These are phyloP conservation scores for Iris macrosiphon DNA, from an alignment of 106 monocot species.

Conservation along the genomic window DNA sequence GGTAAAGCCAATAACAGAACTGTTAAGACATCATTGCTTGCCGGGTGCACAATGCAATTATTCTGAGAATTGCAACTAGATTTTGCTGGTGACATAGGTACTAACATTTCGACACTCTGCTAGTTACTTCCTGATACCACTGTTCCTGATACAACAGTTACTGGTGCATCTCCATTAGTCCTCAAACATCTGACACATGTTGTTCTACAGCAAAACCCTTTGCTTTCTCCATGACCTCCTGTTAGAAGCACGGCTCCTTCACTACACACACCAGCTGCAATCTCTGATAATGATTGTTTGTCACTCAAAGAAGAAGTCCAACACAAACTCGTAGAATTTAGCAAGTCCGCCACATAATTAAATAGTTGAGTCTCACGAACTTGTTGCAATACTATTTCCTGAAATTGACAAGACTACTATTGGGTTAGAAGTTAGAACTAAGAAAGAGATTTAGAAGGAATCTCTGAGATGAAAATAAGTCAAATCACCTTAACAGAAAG, in stretches of 20 bases:
- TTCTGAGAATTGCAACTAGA: slow-evolving; percentile 12
- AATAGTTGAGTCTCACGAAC: slow-evolving; percentile 65
- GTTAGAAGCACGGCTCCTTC: slow-evolving; percentile 60
- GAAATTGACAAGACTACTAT: slow-evolving; percentile 9
- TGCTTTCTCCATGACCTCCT: slow-evolving; percentile 18
- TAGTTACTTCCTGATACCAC: slow-evolving; percentile 54
- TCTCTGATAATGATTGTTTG: slow-evolving; percentile 41
- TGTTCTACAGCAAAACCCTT: slow-evolving; percentile 42
- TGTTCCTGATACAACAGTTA: slow-evolving; percentile 54
- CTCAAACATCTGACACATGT: slow-evolving; percentile 50
- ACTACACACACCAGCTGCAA: slow-evolving; percentile 74
- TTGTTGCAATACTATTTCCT: slow-evolving; percentile 77
- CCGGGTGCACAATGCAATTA: slow-evolving; percentile 39
- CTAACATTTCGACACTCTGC: slow-evolving; percentile 71
- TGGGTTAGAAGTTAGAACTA: background rate
- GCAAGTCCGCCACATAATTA: slow-evolving; percentile 44
- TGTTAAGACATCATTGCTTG: slow-evolving; percentile 62
- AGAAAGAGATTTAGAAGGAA: background rate
- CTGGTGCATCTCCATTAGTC: slow-evolving; percentile 24
- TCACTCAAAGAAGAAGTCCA: slow-evolving; percentile 13
- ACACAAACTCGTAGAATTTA: slow-evolving; percentile 24
- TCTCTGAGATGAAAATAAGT: background rate
- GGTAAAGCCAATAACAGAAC: slow-evolving; percentile 71
- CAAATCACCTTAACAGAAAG: slow-evolving; percentile 64
- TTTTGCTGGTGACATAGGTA: slow-evolving; percentile 44